Evolutionary conservation across 2,329 filamentous ascomycete genomes (phyloP), one percentile per base, ranked within the genome.

Genomic region (Pseudocercospora eumusae): DNA sequence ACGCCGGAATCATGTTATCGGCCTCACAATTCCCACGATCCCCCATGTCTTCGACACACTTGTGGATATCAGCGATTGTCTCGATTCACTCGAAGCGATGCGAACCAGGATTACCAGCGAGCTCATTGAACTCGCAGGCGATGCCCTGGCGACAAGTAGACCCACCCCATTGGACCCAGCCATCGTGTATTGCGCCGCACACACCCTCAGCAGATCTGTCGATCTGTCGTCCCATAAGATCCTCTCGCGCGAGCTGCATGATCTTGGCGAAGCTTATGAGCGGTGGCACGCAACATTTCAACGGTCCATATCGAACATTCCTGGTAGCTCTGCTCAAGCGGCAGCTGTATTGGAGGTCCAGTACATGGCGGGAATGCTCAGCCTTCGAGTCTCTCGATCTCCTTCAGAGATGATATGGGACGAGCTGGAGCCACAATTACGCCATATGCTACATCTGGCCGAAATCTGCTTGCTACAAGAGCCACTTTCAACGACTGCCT

Each of bases 381-480:
- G 3, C 13, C 25, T 56, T 15, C 13, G 6, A 9, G 25, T 25
- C 21, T 56, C 18, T 23, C 13, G 59, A 52, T 36, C 31, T 13
- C 36, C 42, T 21, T 20, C 23, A 13, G 59, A 61, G 20, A 56
- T 20, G 20, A 20, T 56, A 20, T 61, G 50, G 23, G 52, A 61
- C 45, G 9, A 36, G 11, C 50, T 25, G 23, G 52, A 61, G 31
- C 15, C 53, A 13, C 42, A 61, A 13, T 57, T 61, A 10, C n/a
- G n/a, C 21, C 23, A 52, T 9, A 56, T 61, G 15, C 53, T 61
- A n/a, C 42, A 57, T 20, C 44, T 61, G 10, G 59, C 42, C 9
- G 59, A 61, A 36, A 21, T 40, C 56, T 56, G 52, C 42, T 31
- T 61, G 9, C 31, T 56, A 25, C n/a, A 49, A 9, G 55, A 56